Conservation (phyloP, 805 yeast genomes). For the Candida parachauliodes region DNA sequence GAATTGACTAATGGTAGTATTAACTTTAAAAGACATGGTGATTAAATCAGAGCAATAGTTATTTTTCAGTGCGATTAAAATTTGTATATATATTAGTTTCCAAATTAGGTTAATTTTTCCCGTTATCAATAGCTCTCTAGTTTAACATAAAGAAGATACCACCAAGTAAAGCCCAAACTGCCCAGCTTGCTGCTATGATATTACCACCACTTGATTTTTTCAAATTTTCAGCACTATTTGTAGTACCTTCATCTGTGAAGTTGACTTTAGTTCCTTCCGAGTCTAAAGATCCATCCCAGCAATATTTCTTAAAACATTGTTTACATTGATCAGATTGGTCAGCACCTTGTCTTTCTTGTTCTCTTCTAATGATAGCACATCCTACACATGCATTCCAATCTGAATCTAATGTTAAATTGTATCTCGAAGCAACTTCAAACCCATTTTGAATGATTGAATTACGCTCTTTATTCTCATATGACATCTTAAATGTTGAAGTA, state of each 20-base stretch:
- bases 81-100: background rate
- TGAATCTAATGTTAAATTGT: conserved; percentile 61
- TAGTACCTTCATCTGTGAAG: conserved; percentile 24
- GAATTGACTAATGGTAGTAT: conserved; percentile 55
- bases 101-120: conserved; percentile 3
- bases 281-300: conserved; percentile 58
- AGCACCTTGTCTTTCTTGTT: conserved; percentile 62
- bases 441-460: conserved; percentile 67
- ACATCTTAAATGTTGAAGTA: conserved; percentile 66
- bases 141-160: background rate
- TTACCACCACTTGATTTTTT: conserved; percentile 1
- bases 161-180: background rate
- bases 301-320: conserved; percentile 65
- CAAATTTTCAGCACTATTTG: conserved; percentile 7
- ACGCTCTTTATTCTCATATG: conserved; percentile 56
- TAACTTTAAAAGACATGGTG: conserved; percentile 47
- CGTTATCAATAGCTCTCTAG: background rate
- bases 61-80: background rate
- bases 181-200: background rate
- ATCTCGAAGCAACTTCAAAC: conserved; percentile 62
- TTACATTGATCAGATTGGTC: conserved; percentile 66
- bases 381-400: conserved; percentile 76
- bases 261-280: conserved; percentile 15
- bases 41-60: background rate
- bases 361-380: conserved; percentile 78